Evolutionary conservation across 495 filamentous ascomycete species (phyloP), one percentile per base, ranked within the genome.

Genomic region (Cetradonia linearis): DNA sequence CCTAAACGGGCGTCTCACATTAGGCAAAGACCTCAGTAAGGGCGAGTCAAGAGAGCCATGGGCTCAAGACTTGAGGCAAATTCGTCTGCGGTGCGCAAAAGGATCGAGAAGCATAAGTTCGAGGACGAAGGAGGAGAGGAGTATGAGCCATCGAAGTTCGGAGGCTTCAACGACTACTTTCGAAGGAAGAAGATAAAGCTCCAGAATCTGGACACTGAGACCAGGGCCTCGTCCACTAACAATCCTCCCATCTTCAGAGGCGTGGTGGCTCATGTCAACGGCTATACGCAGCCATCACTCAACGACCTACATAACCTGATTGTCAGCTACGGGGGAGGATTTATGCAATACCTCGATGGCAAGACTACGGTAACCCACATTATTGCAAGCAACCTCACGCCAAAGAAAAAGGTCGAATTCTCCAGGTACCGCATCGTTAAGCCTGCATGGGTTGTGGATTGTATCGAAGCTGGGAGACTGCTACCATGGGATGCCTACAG

Each of bases 361-460:
- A 97, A 96, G 76, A 96, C 91, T 1, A 81, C 83, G 65, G 89
- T 90, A 0, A 98, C 93, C 2, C 94, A 97, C 70, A 94, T 98
- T 66, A 90, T 98, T 67, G 90, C 92, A 6, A 89, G 87, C 49
- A 84, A 83, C 57, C 77, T 98, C 37, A 92, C 93, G 2, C 88
- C 88, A 0, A 97, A 95, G 76, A 98, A 98, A 68, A 79, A 81
- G 33, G 82, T 88, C 36, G 93, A 96, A 62, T 95, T 94, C 63
- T 76, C 73, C 25, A 82, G 81, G 59, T 97, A 96, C 67, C 83
- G 89, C 33, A 88, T 98, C 28, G 93, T 96, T 63, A 95, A 91
- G 71, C 93, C 93, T n/a, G 86, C 91, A 55, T 98, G 93, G 93
- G 79, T 97, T 2, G 84, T 88, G 11, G 93, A 97, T 61, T 94